These are phyloP conservation scores for Rutstroemia sp. DNA, from an alignment of 2,329 filamentous ascomycete species.

Conservation along the genomic window DNA sequence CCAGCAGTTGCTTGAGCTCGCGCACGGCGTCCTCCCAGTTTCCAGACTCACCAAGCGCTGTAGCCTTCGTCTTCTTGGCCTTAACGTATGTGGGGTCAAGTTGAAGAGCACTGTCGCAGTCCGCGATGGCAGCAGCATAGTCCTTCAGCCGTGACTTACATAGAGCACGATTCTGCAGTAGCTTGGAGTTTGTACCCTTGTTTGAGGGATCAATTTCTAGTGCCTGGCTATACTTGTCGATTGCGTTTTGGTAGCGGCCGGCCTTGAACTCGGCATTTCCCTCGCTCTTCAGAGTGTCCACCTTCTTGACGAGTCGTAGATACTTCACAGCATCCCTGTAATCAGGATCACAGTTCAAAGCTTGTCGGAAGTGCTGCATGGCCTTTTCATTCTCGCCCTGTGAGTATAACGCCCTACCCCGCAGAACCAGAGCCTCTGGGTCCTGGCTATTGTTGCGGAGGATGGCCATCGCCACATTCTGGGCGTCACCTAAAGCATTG, in stretches of 20 bases:
- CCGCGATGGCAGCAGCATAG: conserved; percentile 71
- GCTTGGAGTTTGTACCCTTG: conserved; percentile 88
- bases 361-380: conserved; percentile 84
- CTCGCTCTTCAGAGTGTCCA: conserved; percentile 89
- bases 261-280: conserved; percentile 88
- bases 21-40: conserved; percentile 88
- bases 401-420: conserved; percentile 79
- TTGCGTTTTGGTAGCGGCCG: conserved; percentile 69
- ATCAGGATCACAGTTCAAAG: conserved; percentile 84
- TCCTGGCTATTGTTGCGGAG: conserved; percentile 83
- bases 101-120: conserved; percentile 77
- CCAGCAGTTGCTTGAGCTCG: conserved; percentile 80
- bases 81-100: conserved; percentile 83
- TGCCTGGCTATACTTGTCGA: conserved; percentile 77
- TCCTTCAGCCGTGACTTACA: conserved; percentile 79
- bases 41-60: conserved; percentile 75
- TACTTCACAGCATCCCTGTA: conserved; percentile 83
- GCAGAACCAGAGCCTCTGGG: conserved; percentile 84
- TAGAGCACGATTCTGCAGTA: conserved; percentile 86
- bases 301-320: conserved; percentile 81
- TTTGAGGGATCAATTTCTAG: conserved; percentile 81
- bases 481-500: conserved; percentile 84
- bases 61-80: conserved; percentile 89
- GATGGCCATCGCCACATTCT: conserved; percentile 84
- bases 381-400: conserved; percentile 96